Percentiles rank a stretch among this genome's conserved stretches.
phyloP scores from a whole-genome alignment of 306 rosid species.

The Morella rubra region DNA sequence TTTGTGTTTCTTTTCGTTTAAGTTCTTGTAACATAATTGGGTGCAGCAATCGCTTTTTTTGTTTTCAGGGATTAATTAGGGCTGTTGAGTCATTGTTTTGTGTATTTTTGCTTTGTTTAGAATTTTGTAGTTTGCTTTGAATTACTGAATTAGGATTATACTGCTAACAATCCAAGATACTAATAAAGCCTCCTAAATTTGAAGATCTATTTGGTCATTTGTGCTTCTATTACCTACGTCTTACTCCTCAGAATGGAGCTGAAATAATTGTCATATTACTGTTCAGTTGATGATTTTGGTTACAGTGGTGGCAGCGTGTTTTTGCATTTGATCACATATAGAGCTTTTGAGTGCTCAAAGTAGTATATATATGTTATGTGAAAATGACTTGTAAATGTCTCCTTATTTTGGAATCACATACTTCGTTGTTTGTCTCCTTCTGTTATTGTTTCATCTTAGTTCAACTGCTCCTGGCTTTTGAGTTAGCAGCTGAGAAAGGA shows the following conservation, averaged over 20 bases:
- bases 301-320: not conserved
- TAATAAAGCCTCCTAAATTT: not conserved
- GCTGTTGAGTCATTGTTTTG: no score
- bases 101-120: not conserved
- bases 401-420: not conserved
- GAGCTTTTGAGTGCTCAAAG: not conserved
- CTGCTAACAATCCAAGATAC: not conserved
- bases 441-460: not conserved
- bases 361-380: not conserved
- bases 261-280: not conserved
- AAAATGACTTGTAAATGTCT: not conserved
- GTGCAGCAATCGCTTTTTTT: not conserved
- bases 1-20: not conserved
- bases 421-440: not conserved
- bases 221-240: not conserved
- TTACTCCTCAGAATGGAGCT: not conserved
- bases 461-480: not conserved
- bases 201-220: not conserved
- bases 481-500: not conserved
- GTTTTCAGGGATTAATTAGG: not conserved
- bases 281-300: not conserved
- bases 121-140: not conserved
- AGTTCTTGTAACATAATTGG: not conserved
- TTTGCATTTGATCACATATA: not conserved
- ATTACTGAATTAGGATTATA: not conserved